Percentiles rank a stretch among this genome's conserved stretches.
phyloP scores from a whole-genome alignment of 768 basidiomycete species.

The Lactarius hatsudake region DNA sequence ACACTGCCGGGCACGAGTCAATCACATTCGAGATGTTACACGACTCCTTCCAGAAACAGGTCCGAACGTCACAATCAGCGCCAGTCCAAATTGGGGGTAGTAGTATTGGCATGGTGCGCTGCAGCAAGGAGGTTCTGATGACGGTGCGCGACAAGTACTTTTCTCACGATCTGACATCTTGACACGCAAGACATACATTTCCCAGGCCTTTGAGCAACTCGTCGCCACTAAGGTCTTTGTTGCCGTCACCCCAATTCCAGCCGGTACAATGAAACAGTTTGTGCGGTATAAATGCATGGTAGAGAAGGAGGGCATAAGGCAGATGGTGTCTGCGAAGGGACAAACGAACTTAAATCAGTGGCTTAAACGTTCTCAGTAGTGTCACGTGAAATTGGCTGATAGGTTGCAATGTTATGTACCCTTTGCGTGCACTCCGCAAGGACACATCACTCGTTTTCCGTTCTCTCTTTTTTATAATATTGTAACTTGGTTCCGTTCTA shows the following conservation, averaged over 20 bases:
- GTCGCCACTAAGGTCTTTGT: slow-evolving; percentile 55
- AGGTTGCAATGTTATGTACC: not conserved
- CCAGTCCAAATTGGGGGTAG: slow-evolving; percentile 72
- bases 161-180: slow-evolving; percentile 7
- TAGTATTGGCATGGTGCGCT: slow-evolving; percentile 67
- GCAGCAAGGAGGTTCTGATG: slow-evolving; percentile 61
- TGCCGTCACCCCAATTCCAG: slow-evolving; percentile 45
- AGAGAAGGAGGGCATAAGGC: slow-evolving; percentile 63
- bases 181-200: not conserved
- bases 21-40: slow-evolving; percentile 93
- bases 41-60: slow-evolving; percentile 72
- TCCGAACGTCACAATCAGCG: slow-evolving; percentile 66
- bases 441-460: not conserved
- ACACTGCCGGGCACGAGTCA: slow-evolving; percentile 68
- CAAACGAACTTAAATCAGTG: slow-evolving; percentile 77
- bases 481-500: not conserved
- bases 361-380: slow-evolving; percentile 57
- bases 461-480: slow-evolving; percentile 31
- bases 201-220: slow-evolving; percentile 76
- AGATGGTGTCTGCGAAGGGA: slow-evolving; percentile 59
- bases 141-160: slow-evolving; percentile 47
- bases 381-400: slow-evolving; percentile 8
- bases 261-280: slow-evolving; percentile 63
- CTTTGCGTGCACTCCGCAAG: not conserved
- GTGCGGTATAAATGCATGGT: slow-evolving; percentile 68